Percentiles rank a stretch among this genome's conserved stretches.
These are phyloP conservation scores for Flaveria floridana DNA, from an alignment of 140 eudicot genomes.

Conservation along the genomic window DNA sequence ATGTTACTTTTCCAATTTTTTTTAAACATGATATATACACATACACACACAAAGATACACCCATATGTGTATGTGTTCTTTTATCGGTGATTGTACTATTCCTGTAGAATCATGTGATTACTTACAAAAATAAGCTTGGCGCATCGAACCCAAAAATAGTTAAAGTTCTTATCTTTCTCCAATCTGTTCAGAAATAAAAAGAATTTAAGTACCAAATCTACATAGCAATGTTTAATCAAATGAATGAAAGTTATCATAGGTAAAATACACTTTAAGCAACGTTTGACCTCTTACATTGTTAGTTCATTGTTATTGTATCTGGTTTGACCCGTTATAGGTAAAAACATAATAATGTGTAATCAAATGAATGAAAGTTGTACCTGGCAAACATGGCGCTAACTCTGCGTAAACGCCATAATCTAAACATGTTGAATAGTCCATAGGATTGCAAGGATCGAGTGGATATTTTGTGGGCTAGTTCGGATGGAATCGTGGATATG, in stretches of 20 bases:
- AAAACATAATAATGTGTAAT: neutral
- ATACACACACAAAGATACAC: no score
- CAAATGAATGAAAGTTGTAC: slow-evolving; percentile 27
- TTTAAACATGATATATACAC: neutral
- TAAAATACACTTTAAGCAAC: neutral
- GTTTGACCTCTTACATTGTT: no score
- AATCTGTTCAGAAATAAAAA: slow-evolving; percentile 38
- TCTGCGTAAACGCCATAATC: slow-evolving; percentile 81
- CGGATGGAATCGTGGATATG: slow-evolving; percentile 66
- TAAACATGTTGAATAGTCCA: slow-evolving; percentile 65
- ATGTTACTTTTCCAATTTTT: neutral
- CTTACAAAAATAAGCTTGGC: slow-evolving; percentile 77
- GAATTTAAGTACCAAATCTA: neutral
- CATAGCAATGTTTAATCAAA: neutral
- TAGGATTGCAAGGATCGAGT: slow-evolving; percentile 40
- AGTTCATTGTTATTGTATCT: no score
- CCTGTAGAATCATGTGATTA: neutral
- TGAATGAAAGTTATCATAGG: neutral
- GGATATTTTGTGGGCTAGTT: slow-evolving; percentile 40
- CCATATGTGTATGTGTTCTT: no score
- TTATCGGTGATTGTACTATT: no score
- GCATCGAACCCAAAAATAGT: slow-evolving; percentile 78
- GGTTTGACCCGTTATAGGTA: neutral
- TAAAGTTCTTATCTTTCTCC: slow-evolving; percentile 81
- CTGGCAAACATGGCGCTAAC: slow-evolving; percentile 69